Conservation (phyloP, 169 alveolate genomes). For the Cyclospora cayetanensis region DNA sequence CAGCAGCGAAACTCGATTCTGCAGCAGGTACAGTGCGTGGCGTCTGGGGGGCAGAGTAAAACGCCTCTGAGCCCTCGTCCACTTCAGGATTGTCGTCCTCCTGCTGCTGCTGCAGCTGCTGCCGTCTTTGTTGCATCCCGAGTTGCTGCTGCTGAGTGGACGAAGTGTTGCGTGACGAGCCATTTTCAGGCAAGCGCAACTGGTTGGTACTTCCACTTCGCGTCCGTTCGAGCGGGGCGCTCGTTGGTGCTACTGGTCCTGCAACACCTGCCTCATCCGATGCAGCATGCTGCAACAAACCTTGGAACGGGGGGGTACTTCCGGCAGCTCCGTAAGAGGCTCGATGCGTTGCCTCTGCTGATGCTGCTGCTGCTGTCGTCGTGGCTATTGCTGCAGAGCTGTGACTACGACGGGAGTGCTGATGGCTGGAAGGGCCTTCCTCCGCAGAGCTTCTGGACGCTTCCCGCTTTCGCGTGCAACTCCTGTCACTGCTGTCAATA, state of each 20-base stretch:
- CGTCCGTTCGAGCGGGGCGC: background rate
- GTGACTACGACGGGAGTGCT: background rate
- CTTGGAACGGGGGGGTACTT: background rate
- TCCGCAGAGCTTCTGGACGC: background rate
- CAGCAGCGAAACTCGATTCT: background rate
- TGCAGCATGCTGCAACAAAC: background rate
- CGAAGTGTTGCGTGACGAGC: no score
- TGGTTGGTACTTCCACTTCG: background rate
- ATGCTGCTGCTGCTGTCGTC: background rate
- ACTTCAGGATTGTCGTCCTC: background rate
- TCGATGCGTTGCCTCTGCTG: background rate
- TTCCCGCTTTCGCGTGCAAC: background rate
- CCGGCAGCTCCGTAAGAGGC: no score
- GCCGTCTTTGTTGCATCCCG: background rate
- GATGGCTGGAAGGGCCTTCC: background rate
- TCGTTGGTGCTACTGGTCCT: background rate
- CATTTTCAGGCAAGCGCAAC: no score
- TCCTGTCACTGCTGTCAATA: background rate
- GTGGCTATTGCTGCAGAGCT: background rate
- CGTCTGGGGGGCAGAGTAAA: constrained; percentile 37
- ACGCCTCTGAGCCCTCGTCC: background rate
- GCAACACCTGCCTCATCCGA: background rate
- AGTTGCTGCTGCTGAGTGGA: constrained; percentile 7
- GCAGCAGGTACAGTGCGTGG: background rate
- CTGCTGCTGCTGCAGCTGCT: constrained; percentile 46